Evolutionary conservation across 495 filamentous ascomycete genomes (phyloP).

Genomic region (Penicillium angulare): DNA sequence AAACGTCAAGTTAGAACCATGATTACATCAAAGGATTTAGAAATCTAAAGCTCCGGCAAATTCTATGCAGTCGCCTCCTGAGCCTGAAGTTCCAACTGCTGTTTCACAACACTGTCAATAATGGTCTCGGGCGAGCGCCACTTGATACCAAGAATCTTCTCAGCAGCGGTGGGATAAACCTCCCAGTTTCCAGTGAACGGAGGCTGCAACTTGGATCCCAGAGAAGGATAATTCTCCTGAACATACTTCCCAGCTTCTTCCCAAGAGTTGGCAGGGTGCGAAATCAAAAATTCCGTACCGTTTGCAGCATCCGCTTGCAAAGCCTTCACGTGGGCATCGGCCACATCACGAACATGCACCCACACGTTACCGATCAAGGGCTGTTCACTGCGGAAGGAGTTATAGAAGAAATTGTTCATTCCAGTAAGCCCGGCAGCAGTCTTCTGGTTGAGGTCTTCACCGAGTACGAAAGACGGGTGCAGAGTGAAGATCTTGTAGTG

Average conservation of each 20-base stretch:
- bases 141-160: conserved; percentile 28
- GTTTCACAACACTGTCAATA: conserved; percentile 28
- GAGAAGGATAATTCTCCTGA: conserved; percentile 24
- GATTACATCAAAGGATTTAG: no score
- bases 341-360: conserved; percentile 20
- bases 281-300: conserved; percentile 18
- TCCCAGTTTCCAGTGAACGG: conserved; percentile 34
- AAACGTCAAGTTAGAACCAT: no score
- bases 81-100: conserved; percentile 38
- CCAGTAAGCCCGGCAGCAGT: conserved; percentile 4
- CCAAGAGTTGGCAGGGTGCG: conserved; percentile 20
- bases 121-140: conserved; percentile 24
- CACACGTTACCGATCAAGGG: conserved; percentile 2
- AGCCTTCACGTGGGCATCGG: conserved; percentile 17
- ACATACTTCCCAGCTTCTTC: conserved; percentile 23
- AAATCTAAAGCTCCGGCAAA: no score
- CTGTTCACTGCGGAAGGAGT: background rate
- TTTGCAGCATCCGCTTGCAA: conserved; percentile 3
- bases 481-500: conserved; percentile 11
- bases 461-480: conserved; percentile 16
- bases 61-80: no score
- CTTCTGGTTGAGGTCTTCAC: conserved; percentile 11
- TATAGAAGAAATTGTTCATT: conserved; percentile 10
- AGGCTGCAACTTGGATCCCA: conserved; percentile 17
- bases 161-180: conserved; percentile 54